Conservation (phyloP, 495 filamentous ascomycete genomes). For the Penicillium robsamsonii region DNA sequence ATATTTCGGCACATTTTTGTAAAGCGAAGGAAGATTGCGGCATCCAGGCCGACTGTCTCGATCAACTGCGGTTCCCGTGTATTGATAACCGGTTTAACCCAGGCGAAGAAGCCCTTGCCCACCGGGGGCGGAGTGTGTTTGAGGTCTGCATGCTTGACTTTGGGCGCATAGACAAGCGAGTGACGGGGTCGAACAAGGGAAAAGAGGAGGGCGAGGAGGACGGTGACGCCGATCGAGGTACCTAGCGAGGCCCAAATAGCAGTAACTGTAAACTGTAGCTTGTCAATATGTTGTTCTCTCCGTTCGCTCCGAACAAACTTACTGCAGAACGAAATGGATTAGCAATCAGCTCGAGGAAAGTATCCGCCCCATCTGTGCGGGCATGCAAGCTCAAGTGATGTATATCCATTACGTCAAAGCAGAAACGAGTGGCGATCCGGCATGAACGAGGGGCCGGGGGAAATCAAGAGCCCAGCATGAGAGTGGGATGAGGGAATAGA, state of each 20-base stretch:
- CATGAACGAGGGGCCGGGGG: constrained; percentile 23
- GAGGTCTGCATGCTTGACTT: constrained; percentile 86
- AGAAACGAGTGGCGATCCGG: constrained; percentile 19
- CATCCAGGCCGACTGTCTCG: constrained; percentile 81
- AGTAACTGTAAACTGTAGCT: constrained; percentile 52
- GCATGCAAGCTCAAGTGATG: constrained; percentile 25
- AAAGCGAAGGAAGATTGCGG: constrained; percentile 84
- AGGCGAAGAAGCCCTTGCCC: constrained; percentile 80
- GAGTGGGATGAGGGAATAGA: neutral
- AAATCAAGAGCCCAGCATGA: constrained; percentile 5
- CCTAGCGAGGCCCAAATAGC: constrained; percentile 78
- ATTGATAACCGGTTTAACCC: constrained; percentile 72
- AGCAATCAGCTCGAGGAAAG: constrained; percentile 48
- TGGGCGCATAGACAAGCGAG: constrained; percentile 87
- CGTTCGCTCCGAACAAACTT: constrained; percentile 12
- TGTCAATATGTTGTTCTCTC: constrained; percentile 8
- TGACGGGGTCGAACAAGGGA: constrained; percentile 89
- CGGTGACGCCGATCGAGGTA: constrained; percentile 73
- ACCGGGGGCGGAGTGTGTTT: constrained; percentile 92
- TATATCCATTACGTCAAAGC: constrained; percentile 31
- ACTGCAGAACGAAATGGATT: constrained; percentile 49
- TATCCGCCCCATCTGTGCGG: constrained; percentile 25
- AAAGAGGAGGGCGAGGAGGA: constrained; percentile 73
- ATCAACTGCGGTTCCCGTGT: constrained; percentile 76
- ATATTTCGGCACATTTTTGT: constrained; percentile 90